Conservation (phyloP, 495 filamentous ascomycete species). For the Endocarpon pusillum region DNA sequence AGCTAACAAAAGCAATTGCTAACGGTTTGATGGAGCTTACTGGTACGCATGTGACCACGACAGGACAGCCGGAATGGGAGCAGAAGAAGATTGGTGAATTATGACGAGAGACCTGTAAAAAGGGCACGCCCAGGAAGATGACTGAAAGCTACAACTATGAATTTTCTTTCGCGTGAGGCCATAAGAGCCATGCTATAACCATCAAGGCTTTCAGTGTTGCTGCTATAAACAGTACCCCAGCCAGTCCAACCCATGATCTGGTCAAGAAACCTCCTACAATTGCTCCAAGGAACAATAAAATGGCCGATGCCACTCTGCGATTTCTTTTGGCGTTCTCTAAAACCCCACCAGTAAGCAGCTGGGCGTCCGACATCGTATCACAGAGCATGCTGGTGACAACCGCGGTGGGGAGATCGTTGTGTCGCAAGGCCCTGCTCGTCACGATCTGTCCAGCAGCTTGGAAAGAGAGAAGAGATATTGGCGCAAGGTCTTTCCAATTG, state of each 20-base stretch:
- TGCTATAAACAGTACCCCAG: constrained; percentile 48
- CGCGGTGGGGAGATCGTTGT: constrained; percentile 45
- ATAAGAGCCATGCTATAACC: constrained; percentile 36
- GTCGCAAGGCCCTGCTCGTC: constrained; percentile 44
- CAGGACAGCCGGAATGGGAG: no score
- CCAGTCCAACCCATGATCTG: constrained; percentile 35
- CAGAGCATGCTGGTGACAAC: constrained; percentile 58
- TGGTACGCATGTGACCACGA: no score
- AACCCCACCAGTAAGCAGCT: constrained; percentile 25
- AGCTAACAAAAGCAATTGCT: no score
- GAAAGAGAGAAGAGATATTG: constrained; percentile 48
- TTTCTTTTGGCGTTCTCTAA: constrained; percentile 38
- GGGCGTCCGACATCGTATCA: constrained; percentile 47
- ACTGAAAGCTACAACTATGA: no score
- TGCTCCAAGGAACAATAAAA: constrained; percentile 41
- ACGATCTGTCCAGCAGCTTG: constrained; percentile 56
- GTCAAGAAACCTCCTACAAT: constrained; percentile 41
- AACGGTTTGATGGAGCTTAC: no score
- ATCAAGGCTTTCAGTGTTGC: constrained; percentile 34
- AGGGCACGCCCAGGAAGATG: no score
- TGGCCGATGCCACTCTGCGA: constrained; percentile 36
- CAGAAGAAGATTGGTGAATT: no score
- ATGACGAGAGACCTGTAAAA: no score
- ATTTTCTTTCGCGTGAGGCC: no score
- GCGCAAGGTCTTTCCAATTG: constrained; percentile 39